phyloP scores from a whole-genome alignment of 768 basidiomycete species.

The Leccinum subgranulosum region DNA sequence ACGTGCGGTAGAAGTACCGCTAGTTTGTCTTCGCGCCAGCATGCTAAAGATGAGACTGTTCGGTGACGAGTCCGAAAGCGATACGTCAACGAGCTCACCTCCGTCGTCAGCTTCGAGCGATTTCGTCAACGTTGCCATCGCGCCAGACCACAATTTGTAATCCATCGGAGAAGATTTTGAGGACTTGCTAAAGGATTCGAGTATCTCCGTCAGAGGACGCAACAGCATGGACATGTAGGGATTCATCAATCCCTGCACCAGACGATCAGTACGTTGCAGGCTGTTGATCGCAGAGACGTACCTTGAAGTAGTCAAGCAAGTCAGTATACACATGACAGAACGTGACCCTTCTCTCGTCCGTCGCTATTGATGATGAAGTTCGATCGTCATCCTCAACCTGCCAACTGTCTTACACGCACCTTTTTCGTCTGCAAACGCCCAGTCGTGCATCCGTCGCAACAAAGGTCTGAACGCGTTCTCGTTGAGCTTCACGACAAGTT shows the following conservation, averaged over 20 bases:
- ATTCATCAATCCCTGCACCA: slow-evolving; percentile 75
- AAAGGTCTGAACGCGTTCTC: slow-evolving; percentile 88
- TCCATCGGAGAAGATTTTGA: slow-evolving; percentile 25
- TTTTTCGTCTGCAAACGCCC: slow-evolving; percentile 72
- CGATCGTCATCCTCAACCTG: background rate
- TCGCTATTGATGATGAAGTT: slow-evolving; percentile 10
- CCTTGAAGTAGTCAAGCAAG: slow-evolving; percentile 88
- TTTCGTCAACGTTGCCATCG: slow-evolving; percentile 61
- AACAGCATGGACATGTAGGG: slow-evolving; percentile 85
- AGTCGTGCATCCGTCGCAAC: slow-evolving; percentile 90
- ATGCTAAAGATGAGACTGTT: slow-evolving; percentile 46
- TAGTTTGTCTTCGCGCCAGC: slow-evolving; percentile 86
- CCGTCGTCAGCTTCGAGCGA: slow-evolving; percentile 78
- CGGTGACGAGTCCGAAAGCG: background rate
- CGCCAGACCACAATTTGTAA: slow-evolving; percentile 56
- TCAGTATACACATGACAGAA: slow-evolving; percentile 74
- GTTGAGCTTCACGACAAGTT: slow-evolving; percentile 89
- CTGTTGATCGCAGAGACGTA: slow-evolving; percentile 25
- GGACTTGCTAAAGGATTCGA: slow-evolving; percentile 47
- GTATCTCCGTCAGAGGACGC: slow-evolving; percentile 58
- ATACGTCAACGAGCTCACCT: slow-evolving; percentile 42
- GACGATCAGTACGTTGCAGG: background rate
- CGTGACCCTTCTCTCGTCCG: slow-evolving; percentile 53
- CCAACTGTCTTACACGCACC: slow-evolving; percentile 33
- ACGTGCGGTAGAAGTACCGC: slow-evolving; percentile 57